Conservation (phyloP, 2,329 filamentous ascomycete species). For the Aspergillus sp. region DNA sequence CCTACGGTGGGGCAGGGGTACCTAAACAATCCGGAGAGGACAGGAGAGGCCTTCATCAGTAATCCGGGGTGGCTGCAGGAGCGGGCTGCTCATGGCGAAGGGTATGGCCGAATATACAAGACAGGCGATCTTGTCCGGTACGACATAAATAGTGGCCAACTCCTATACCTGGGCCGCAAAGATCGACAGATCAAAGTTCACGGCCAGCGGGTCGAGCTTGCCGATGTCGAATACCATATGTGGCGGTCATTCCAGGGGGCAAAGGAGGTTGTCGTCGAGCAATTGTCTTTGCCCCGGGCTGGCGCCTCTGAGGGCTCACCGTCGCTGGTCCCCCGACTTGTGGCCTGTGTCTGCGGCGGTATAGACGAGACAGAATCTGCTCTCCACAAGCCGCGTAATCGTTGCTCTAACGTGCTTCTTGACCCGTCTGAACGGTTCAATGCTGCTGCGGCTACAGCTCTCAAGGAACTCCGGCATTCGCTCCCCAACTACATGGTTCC, state of each 20-base stretch:
- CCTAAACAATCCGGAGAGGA: slow-evolving; percentile 44
- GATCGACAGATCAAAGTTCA: slow-evolving; percentile 22
- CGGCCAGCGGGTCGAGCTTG: slow-evolving; percentile 23
- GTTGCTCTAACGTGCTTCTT: neutral
- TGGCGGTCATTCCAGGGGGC: neutral
- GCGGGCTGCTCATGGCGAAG: neutral
- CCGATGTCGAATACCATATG: slow-evolving; percentile 14
- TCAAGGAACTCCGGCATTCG: neutral
- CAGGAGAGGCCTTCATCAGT: slow-evolving; percentile 53
- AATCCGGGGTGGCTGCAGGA: neutral
- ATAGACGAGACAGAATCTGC: too few species aligned
- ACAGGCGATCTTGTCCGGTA: neutral
- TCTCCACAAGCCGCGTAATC: too few species aligned
- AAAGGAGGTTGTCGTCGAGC: neutral
- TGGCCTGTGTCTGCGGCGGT: neutral
- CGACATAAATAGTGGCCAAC: neutral
- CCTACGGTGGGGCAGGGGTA: neutral
- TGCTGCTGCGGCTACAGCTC: neutral
- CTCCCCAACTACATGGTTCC: neutral
- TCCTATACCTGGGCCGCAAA: neutral
- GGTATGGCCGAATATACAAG: neutral
- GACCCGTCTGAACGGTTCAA: neutral
- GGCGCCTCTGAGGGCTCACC: neutral
- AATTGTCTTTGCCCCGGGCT: neutral
- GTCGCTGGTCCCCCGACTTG: neutral